phyloP scores from a whole-genome alignment of 257 asterid genomes.

The Plectranthus barbatus region DNA sequence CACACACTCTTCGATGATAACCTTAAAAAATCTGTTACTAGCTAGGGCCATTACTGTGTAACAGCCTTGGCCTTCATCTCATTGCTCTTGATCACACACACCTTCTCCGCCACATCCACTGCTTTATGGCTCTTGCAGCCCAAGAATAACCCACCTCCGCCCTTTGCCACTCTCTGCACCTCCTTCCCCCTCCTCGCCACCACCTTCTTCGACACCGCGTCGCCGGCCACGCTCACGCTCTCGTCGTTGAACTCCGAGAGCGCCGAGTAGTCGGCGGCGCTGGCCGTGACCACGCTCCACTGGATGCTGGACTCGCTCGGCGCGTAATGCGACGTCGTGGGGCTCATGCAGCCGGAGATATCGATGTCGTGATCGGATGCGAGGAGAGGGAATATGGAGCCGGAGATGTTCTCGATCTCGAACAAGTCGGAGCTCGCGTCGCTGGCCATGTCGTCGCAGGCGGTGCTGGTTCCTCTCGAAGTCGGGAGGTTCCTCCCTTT shows the following conservation, averaged over 20 bases:
- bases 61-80: too few relatives aligned
- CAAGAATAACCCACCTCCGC: conserved; percentile 36
- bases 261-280: conserved; percentile 57
- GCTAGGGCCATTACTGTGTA: not conserved
- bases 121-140: conserved; percentile 59
- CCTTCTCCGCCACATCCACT: conserved; percentile 43
- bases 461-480: conserved; percentile 23
- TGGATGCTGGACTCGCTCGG: conserved; percentile 80
- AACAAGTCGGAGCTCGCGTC: conserved; percentile 84
- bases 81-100: too few relatives aligned
- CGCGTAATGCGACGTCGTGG: conserved; percentile 38
- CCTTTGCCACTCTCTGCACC: conserved; percentile 5
- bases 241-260: conserved; percentile 39
- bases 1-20: not conserved
- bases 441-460: conserved; percentile 60
- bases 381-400: conserved; percentile 15
- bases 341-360: conserved; percentile 40
- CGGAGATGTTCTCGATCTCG: conserved; percentile 66
- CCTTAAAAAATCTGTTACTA: not conserved
- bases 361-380: not conserved
- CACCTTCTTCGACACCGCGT: not conserved
- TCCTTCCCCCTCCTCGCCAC: conserved; percentile 12
- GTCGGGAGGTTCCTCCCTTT: conserved; percentile 23
- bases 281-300: conserved; percentile 82
- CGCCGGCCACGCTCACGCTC: conserved; percentile 23